Conservation (phyloP, 2,329 filamentous ascomycete genomes). For the Diaporthe longicolla region DNA sequence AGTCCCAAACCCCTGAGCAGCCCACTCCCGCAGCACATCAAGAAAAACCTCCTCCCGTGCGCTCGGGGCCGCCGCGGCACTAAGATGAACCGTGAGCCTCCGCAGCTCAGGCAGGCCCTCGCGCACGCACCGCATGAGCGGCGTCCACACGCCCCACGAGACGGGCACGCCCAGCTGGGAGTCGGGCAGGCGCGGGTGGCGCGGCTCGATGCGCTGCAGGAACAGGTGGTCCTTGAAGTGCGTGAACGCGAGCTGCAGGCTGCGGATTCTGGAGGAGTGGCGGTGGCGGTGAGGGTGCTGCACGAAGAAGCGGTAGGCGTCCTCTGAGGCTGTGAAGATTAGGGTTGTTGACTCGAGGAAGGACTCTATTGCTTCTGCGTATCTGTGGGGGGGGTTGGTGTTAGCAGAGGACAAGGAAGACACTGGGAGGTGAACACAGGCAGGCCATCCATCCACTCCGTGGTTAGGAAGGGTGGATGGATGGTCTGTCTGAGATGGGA, state of each 20-base stretch:
- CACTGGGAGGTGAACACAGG: too few relatives aligned
- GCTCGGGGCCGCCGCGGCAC: not conserved
- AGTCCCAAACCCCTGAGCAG: slow-evolving; percentile 24
- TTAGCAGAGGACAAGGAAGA: not conserved
- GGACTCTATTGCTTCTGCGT: slow-evolving; percentile 44
- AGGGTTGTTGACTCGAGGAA: slow-evolving; percentile 47
- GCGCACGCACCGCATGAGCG: slow-evolving; percentile 37
- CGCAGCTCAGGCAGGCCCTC: slow-evolving; percentile 38
- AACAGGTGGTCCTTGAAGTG: slow-evolving; percentile 47
- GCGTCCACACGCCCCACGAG: slow-evolving; percentile 39
- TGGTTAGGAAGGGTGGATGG: too few relatives aligned
- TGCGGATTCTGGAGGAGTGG: slow-evolving; percentile 40
- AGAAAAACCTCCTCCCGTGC: slow-evolving; percentile 28
- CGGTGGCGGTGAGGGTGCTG: slow-evolving; percentile 43
- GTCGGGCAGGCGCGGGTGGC: slow-evolving; percentile 34
- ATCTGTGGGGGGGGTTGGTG: slow-evolving; percentile 28
- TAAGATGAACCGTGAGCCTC: slow-evolving; percentile 26
- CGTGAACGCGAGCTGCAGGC: slow-evolving; percentile 45
- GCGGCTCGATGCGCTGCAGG: slow-evolving; percentile 40
- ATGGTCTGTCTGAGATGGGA: too few relatives aligned
- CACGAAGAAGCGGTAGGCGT: slow-evolving; percentile 47
- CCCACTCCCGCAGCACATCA: slow-evolving; percentile 35
- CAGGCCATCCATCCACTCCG: too few relatives aligned
- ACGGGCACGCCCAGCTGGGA: slow-evolving; percentile 34
- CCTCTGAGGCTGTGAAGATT: slow-evolving; percentile 48